phyloP scores from a whole-genome alignment of 371 early-diverging fungal genomes.

The Mortierella polycephala region DNA sequence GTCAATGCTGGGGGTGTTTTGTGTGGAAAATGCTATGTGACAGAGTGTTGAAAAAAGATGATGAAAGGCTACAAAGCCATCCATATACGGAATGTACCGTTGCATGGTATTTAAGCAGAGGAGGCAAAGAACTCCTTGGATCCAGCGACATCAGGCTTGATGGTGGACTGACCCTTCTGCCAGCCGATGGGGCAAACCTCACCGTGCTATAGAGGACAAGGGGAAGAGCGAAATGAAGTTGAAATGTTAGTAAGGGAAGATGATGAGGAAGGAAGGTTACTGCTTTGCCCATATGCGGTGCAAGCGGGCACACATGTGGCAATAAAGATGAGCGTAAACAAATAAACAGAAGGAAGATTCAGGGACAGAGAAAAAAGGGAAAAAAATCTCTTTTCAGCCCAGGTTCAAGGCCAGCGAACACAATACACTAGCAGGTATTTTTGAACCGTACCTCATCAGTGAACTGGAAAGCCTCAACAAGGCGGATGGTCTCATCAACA shows the following conservation, averaged over 20 bases:
- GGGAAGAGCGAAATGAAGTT: neutral
- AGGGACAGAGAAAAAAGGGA: neutral
- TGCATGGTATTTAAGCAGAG: constrained; percentile 39
- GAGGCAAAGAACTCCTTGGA: constrained; percentile 71
- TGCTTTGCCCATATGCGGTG: constrained; percentile 18
- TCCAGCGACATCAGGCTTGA: constrained; percentile 74
- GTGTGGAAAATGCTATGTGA: constrained; percentile 8
- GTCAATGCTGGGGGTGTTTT: neutral
- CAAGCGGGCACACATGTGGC: neutral
- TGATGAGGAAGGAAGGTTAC: neutral
- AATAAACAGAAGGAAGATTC: neutral
- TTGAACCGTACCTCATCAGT: constrained; percentile 68
- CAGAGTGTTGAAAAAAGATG: constrained; percentile 1
- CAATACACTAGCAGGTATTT: neutral
- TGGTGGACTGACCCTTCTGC: constrained; percentile 78
- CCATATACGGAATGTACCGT: neutral
- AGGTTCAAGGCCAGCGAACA: constrained; percentile 2
- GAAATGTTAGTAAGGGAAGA: neutral
- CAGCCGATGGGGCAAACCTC: constrained; percentile 92
- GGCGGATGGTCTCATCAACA: constrained; percentile 94
- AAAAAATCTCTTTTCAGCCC: neutral
- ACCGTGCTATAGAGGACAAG: constrained; percentile 62
- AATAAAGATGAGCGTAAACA: neutral
- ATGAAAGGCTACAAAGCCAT: neutral
- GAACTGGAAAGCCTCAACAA: constrained; percentile 96